Evolutionary conservation across 2,329 filamentous ascomycete genomes (phyloP).

Genomic region (Colletotrichum sublineola): DNA sequence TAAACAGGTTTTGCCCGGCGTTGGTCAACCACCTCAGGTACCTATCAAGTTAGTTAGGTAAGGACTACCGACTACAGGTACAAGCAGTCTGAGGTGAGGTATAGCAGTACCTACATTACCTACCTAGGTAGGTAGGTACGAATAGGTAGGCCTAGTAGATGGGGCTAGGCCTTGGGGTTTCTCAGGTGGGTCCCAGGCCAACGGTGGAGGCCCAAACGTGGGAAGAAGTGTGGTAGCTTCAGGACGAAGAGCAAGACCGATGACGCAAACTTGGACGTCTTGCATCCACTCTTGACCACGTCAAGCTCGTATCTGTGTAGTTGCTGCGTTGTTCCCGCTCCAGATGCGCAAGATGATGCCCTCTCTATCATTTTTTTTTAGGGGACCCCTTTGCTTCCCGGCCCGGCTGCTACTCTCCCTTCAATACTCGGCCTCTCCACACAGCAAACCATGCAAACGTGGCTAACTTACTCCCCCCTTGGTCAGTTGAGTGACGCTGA

Average conservation of each 20-base stretch:
- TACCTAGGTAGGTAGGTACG: too few relatives aligned
- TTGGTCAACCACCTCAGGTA: not conserved
- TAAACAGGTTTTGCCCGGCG: conserved; percentile 37
- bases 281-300: conserved; percentile 34
- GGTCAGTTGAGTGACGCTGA: conserved; percentile 33
- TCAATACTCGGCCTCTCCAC: not conserved
- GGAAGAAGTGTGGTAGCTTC: conserved; percentile 12
- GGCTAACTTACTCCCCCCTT: not conserved
- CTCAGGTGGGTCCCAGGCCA: conserved; percentile 7
- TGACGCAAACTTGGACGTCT: conserved; percentile 40
- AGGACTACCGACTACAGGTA: too few relatives aligned
- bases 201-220: not conserved
- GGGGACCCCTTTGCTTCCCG: not conserved
- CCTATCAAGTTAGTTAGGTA: too few relatives aligned
- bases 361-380: not conserved
- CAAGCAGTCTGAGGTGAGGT: too few relatives aligned
- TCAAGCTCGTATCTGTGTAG: conserved; percentile 19
- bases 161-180: not conserved
- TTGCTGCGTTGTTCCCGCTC: conserved; percentile 32
- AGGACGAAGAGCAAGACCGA: conserved; percentile 12
- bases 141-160: not conserved
- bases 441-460: not conserved
- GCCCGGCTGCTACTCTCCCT: conserved; percentile 19
- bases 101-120: too few relatives aligned
- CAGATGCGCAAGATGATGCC: conserved; percentile 13